Percentiles rank a stretch among this genome's conserved stretches.
Evolutionary conservation across 2,329 filamentous ascomycete genomes (phyloP).

Genomic region (Colletotrichum shisoi): DNA sequence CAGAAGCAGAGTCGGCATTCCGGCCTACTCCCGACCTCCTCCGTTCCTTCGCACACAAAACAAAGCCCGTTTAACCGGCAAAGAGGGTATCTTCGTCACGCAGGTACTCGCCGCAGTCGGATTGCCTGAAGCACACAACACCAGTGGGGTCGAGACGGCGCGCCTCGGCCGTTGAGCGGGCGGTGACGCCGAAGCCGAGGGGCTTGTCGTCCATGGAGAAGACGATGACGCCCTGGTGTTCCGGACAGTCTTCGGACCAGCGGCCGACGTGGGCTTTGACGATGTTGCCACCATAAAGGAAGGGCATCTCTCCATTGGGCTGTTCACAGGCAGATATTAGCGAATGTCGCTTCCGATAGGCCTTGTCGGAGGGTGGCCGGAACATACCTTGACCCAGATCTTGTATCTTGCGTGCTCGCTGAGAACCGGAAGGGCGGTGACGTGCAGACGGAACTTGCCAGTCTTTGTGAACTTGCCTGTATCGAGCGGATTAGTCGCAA

Average conservation of each 20-base stretch:
- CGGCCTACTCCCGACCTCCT: not conserved
- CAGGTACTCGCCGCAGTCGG: slow-evolving; percentile 93
- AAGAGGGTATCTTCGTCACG: slow-evolving; percentile 78
- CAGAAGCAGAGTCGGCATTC: slow-evolving; percentile 5
- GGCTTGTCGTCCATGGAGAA: slow-evolving; percentile 92
- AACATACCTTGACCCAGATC: slow-evolving; percentile 80
- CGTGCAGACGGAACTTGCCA: slow-evolving; percentile 92
- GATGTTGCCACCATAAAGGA: slow-evolving; percentile 90
- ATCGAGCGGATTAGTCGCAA: slow-evolving; percentile 9
- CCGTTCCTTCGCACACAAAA: not conserved
- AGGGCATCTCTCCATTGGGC: slow-evolving; percentile 95
- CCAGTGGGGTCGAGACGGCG: slow-evolving; percentile 88
- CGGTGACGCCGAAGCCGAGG: slow-evolving; percentile 91
- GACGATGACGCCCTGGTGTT: slow-evolving; percentile 90
- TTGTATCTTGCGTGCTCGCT: slow-evolving; percentile 93
- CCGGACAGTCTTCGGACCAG: slow-evolving; percentile 90
- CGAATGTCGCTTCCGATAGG: not conserved
- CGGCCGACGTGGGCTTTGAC: slow-evolving; percentile 75
- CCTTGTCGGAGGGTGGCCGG: no score
- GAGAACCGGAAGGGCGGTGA: slow-evolving; percentile 86
- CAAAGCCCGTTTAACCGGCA: slow-evolving; percentile 54
- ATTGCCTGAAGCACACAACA: slow-evolving; percentile 88
- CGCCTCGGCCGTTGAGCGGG: slow-evolving; percentile 84
- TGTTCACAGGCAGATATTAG: slow-evolving; percentile 14
- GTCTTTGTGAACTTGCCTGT: slow-evolving; percentile 94